A percentile compares a stretch with the other conserved stretches of the same genome.
phyloP scores from a whole-genome alignment of 768 basidiomycete species.

The Chalciporus chontae region DNA sequence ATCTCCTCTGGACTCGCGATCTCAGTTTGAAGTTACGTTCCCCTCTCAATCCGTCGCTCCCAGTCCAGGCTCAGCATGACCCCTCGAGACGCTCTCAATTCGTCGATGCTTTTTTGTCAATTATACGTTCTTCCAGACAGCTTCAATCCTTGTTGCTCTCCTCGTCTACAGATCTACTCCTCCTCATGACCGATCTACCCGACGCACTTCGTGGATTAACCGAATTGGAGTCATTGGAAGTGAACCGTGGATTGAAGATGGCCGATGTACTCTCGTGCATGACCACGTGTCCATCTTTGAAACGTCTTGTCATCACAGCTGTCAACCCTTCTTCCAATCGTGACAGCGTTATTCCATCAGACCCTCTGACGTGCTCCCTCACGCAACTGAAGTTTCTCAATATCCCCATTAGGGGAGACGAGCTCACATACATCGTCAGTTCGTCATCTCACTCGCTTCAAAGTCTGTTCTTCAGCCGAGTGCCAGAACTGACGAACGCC shows the following conservation, averaged over 20 bases:
- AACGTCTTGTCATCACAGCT: not conserved
- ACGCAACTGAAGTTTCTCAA: not conserved
- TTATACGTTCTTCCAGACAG: constrained; percentile 2
- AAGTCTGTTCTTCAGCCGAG: not conserved
- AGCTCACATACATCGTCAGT: constrained; percentile 6
- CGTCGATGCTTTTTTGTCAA: not conserved
- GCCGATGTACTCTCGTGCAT: constrained; percentile 3
- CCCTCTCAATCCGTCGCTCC: not conserved
- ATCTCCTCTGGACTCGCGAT: constrained; percentile 4
- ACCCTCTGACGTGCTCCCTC: not conserved
- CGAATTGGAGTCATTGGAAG: not conserved
- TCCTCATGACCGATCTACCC: not conserved
- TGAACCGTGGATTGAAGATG: not conserved
- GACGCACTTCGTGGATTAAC: not conserved
- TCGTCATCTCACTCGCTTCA: constrained; percentile 4
- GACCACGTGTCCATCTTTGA: constrained; percentile 9
- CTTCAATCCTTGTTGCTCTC: not conserved
- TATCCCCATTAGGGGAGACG: constrained; percentile 7
- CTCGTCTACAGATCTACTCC: not conserved
- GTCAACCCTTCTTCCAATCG: not conserved
- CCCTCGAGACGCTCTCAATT: not conserved
- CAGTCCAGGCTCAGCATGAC: not conserved
- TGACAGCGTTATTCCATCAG: not conserved
- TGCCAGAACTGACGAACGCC: constrained; percentile 1
- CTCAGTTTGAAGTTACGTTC: not conserved